phyloP scores from a whole-genome alignment of 2,329 filamentous ascomycete genomes.

The Aspergillus niger region DNA sequence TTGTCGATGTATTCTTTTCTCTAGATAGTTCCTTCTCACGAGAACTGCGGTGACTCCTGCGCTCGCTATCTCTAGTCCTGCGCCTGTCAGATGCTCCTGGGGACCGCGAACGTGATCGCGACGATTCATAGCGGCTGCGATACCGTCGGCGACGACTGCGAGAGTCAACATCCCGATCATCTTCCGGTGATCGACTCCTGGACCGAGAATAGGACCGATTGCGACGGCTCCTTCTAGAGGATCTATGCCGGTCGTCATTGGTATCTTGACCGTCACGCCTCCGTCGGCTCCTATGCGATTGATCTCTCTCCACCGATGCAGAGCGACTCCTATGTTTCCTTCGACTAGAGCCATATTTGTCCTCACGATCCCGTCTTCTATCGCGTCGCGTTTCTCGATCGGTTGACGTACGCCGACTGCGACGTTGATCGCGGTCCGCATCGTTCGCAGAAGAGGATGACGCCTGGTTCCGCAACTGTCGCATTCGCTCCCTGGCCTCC shows the following conservation, averaged over 20 bases:
- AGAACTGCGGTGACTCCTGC: background rate
- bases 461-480: slow-evolving; percentile 54
- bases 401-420: slow-evolving; percentile 17
- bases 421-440: slow-evolving; percentile 38
- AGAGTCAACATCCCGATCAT: slow-evolving; percentile 11
- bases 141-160: slow-evolving; percentile 18
- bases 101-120: slow-evolving; percentile 24
- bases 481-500: slow-evolving; percentile 72
- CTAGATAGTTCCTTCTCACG: slow-evolving; percentile 13
- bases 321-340: slow-evolving; percentile 33
- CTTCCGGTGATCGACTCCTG: slow-evolving; percentile 24
- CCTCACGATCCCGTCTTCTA: slow-evolving; percentile 26
- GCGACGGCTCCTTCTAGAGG: slow-evolving; percentile 17
- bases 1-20: background rate
- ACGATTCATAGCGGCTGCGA: slow-evolving; percentile 24
- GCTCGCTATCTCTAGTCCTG: slow-evolving; percentile 18
- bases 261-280: slow-evolving; percentile 25
- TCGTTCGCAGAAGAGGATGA: slow-evolving; percentile 22
- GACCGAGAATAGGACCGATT: slow-evolving; percentile 26
- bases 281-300: slow-evolving; percentile 26
- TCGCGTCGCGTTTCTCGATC: slow-evolving; percentile 23
- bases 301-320: slow-evolving; percentile 27
- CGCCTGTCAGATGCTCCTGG: slow-evolving; percentile 16
- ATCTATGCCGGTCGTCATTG: slow-evolving; percentile 20
- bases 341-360: slow-evolving; percentile 30